Percentiles rank a stretch among this genome's conserved stretches.
These are phyloP conservation scores for Marchantia polymorpha DNA, from an alignment of 225 moss, liverwort and hornwort species.

Conservation along the genomic window DNA sequence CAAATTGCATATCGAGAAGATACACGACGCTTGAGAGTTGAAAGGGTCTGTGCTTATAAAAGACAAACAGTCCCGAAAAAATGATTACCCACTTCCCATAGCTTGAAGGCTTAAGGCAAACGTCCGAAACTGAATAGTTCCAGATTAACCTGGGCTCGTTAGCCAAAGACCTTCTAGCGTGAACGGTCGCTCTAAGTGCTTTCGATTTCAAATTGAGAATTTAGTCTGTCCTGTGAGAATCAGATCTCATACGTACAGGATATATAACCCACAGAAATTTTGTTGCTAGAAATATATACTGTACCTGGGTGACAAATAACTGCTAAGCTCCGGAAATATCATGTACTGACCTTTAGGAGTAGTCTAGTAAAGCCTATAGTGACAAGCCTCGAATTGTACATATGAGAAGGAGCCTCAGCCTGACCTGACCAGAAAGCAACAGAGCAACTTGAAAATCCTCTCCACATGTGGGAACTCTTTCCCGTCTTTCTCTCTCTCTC, in stretches of 20 bases:
- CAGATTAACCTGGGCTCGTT: neutral
- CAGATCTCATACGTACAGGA: constrained; percentile 10
- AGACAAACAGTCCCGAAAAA: constrained; percentile 6
- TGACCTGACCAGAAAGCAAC: constrained; percentile 18
- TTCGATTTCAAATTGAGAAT: constrained; percentile 1
- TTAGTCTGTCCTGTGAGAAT: neutral
- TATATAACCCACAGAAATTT: constrained; percentile 2
- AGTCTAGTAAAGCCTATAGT: constrained; percentile 4
- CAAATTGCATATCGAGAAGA: neutral
- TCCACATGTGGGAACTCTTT: neutral
- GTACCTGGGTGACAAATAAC: neutral
- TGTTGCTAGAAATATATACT: constrained; percentile 15
- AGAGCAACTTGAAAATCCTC: neutral
- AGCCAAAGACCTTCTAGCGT: neutral
- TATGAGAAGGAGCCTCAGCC: constrained; percentile 14
- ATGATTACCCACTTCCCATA: neutral
- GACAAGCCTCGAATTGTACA: constrained; percentile 16
- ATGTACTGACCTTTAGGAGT: constrained; percentile 9
- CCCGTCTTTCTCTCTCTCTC: neutral
- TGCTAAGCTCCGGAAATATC: constrained; percentile 6
- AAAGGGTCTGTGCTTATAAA: constrained; percentile 21
- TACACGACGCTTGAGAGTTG: constrained; percentile 5
- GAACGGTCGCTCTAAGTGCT: neutral
- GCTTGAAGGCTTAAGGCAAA: neutral
- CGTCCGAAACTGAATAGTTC: neutral